Evolutionary conservation across 2,329 filamentous ascomycete genomes (phyloP), one percentile per base, ranked within the genome.

Genomic region (Thielaviopsis euricoi): DNA sequence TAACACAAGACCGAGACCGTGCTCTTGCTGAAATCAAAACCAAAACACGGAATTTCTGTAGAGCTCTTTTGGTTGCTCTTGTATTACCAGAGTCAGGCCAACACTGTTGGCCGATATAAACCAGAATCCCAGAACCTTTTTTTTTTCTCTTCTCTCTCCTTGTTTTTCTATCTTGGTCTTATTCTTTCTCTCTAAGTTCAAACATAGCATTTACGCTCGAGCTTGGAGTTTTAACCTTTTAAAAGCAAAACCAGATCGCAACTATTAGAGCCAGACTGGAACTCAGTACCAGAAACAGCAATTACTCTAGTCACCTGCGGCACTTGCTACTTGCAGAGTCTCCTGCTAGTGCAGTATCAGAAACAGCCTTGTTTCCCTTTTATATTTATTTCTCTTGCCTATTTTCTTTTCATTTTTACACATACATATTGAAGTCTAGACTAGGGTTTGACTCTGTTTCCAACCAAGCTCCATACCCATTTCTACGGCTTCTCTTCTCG

Each of bases 1-100:
- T 52, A 61, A 3, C 46, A 40, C 13, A 55, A 58, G 13, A 22
- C 57, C 4, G 58, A 53, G 12, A 54, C 60, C 2, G 40, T 37
- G 49, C 48, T 62, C 29, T 60, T 57, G 4, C 53, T 56, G 3
- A 58, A 25, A 43, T 19, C 50, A 58, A 12, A 54, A 53, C 9
- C 17, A 49, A 26, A 26, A 54, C n/a, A 53, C 37, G 22, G 26
- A 52, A 19, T 23, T 43, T 21, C 48, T 22, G 13, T 53, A 43
- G 37, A 43, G 37, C 37, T 43, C 37, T 43, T 43, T 43, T 17
- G 37, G 37, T 43, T 43, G 7, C 37, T 43, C 37, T 43, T 43
- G 37, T 43, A 43, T 43, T 43, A 43, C 37, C 37, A 43, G 17
- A 43, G n/a, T 43, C 37, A 43, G 17, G n/a, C 7, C 37, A 43